Percentiles rank a stretch among this genome's conserved stretches.
phyloP scores from a whole-genome alignment of 2,329 filamentous ascomycete genomes.

The Chaetomiaceae sp. region DNA sequence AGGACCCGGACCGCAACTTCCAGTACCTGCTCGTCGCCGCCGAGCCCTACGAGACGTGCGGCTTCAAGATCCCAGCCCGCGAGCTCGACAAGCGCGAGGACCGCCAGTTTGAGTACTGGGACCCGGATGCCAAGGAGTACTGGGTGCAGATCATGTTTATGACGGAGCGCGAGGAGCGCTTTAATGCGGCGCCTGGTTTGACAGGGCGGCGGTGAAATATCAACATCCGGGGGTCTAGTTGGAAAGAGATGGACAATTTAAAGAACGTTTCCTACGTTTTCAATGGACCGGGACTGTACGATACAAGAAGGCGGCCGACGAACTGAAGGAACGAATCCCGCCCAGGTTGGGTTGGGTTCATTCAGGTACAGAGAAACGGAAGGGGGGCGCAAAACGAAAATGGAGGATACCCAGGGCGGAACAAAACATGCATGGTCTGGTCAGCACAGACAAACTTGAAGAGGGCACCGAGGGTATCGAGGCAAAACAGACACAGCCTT shows the following conservation, averaged over 20 bases:
- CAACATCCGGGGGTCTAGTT: no score
- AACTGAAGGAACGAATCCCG: no score
- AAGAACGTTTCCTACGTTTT: no score
- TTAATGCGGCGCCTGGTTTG: constrained; percentile 59
- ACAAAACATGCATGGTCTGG: neutral
- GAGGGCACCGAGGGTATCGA: no score
- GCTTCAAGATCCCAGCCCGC: constrained; percentile 88
- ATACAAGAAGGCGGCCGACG: no score
- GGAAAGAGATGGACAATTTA: neutral
- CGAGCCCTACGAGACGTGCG: constrained; percentile 96
- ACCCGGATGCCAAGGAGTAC: constrained; percentile 92
- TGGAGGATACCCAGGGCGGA: neutral
- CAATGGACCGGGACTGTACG: no score
- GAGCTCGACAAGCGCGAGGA: constrained; percentile 89
- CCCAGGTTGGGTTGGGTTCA: no score
- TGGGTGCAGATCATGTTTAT: constrained; percentile 98
- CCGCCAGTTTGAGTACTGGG: constrained; percentile 90
- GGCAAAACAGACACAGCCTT: no score
- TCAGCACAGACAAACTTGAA: neutral
- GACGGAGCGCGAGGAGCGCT: constrained; percentile 94
- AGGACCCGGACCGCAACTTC: constrained; percentile 88
- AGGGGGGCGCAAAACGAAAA: neutral
- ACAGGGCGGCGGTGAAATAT: constrained; percentile 41
- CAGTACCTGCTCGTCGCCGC: constrained; percentile 94
- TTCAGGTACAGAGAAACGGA: no score